Conservation (phyloP, 2,329 filamentous ascomycete genomes). For the Cytospora mali region DNA sequence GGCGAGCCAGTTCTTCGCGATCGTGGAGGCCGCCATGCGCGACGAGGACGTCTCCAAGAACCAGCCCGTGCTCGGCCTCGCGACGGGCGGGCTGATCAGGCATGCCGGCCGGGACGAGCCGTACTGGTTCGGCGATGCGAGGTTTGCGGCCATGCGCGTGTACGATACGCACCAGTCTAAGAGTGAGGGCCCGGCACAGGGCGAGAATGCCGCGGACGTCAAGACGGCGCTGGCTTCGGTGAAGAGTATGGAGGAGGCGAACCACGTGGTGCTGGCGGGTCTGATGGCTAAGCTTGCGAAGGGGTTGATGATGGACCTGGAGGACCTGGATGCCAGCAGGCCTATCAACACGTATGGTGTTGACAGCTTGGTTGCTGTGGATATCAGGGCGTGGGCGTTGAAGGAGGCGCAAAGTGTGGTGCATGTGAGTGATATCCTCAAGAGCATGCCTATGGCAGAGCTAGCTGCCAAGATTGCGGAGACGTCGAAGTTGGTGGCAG, state of each 20-base stretch:
- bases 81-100: slow-evolving; percentile 35
- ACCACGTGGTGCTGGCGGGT: slow-evolving; percentile 32
- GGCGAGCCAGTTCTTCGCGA: slow-evolving; percentile 15
- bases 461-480: slow-evolving; percentile 13
- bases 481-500: slow-evolving; percentile 8
- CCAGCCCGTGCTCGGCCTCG: slow-evolving; percentile 34
- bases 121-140: slow-evolving; percentile 37
- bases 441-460: slow-evolving; percentile 16
- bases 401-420: slow-evolving; percentile 9
- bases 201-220: slow-evolving; percentile 26
- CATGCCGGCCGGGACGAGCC: slow-evolving; percentile 35
- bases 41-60: slow-evolving; percentile 28
- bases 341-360: slow-evolving; percentile 15
- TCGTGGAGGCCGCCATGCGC: slow-evolving; percentile 4
- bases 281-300: slow-evolving; percentile 36
- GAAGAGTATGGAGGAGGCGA: slow-evolving; percentile 32
- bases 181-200: slow-evolving; percentile 16
- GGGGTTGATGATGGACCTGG: slow-evolving; percentile 37
- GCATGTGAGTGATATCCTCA: slow-evolving; percentile 7
- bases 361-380: slow-evolving; percentile 12
- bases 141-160: slow-evolving; percentile 34
- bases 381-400: slow-evolving; percentile 9
- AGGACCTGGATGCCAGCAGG: slow-evolving; percentile 32
- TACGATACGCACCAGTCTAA: slow-evolving; percentile 32
- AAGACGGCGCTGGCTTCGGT: slow-evolving; percentile 31